phyloP scores from a whole-genome alignment of 805 yeast genomes.

The Yamadazyma phyllophila region DNA sequence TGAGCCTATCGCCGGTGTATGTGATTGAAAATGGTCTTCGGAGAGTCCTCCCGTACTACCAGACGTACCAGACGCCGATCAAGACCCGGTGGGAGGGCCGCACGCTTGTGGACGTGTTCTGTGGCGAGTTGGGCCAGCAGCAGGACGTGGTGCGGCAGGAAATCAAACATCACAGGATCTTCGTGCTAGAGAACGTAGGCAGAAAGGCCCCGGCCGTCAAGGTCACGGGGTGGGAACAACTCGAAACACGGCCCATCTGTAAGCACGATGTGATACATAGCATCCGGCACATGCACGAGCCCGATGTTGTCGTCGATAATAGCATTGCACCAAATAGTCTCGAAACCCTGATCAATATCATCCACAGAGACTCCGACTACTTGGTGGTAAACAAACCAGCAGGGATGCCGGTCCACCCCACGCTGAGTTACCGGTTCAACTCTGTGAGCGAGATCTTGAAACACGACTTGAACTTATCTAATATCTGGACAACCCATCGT shows the following conservation, averaged over 20 bases:
- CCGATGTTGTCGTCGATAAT: constrained; percentile 28
- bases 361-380: constrained; percentile 35
- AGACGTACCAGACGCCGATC: constrained; percentile 29
- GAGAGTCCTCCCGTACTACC: constrained; percentile 35
- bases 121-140: constrained; percentile 34
- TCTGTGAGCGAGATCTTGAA: constrained; percentile 43
- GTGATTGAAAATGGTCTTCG: constrained; percentile 29
- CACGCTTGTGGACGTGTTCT: constrained; percentile 30
- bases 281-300: constrained; percentile 46
- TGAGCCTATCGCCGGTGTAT: neutral
- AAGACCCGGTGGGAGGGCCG: constrained; percentile 39
- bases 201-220: constrained; percentile 14
- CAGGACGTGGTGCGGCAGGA: constrained; percentile 22
- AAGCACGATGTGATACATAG: constrained; percentile 30
- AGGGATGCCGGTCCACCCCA: constrained; percentile 56
- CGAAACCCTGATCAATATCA: constrained; percentile 17
- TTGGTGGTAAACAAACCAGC: constrained; percentile 50
- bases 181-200: constrained; percentile 23
- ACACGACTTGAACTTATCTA: constrained; percentile 20
- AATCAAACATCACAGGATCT: constrained; percentile 23
- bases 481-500: constrained; percentile 47
- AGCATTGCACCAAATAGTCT: constrained; percentile 10
- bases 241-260: constrained; percentile 14
- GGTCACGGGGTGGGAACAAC: constrained; percentile 21
- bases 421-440: constrained; percentile 43